Evolutionary conservation across 2,329 filamentous ascomycete species (phyloP).

Genomic region (Fusarium sp.): DNA sequence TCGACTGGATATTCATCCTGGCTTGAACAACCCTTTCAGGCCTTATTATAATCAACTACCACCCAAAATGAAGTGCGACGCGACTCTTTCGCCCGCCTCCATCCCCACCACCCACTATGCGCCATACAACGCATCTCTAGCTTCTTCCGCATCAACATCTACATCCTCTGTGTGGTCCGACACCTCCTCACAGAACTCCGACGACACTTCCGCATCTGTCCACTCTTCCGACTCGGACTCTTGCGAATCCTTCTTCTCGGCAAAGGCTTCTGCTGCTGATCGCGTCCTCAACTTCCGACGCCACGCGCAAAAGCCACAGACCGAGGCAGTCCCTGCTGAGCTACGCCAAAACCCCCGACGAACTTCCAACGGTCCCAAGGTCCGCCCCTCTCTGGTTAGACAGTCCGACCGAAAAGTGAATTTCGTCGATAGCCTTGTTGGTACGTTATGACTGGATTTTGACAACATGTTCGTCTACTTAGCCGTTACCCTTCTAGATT

Average conservation of each 20-base stretch:
- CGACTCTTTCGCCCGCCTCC: constrained; percentile 65
- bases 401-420: constrained; percentile 93
- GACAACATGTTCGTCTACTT: constrained; percentile 44
- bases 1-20: constrained; percentile 63
- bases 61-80: constrained; percentile 70
- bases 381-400: constrained; percentile 82
- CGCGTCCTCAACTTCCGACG: constrained; percentile 40
- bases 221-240: constrained; percentile 68
- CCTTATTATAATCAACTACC: constrained; percentile 44
- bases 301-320: constrained; percentile 45
- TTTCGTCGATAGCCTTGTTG: constrained; percentile 97
- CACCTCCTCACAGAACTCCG: constrained; percentile 76
- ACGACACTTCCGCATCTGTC: constrained; percentile 74
- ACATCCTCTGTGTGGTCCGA: constrained; percentile 84
- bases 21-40: constrained; percentile 50
- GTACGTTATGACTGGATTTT: constrained; percentile 72
- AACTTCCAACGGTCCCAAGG: constrained; percentile 65
- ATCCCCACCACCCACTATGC: constrained; percentile 60
- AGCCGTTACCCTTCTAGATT: constrained; percentile 73
- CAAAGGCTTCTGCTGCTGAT: constrained; percentile 39
- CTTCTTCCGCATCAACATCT: constrained; percentile 81
- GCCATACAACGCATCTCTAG: constrained; percentile 77
- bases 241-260: constrained; percentile 57
- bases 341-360: constrained; percentile 74
- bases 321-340: constrained; percentile 66